Base-by-base conservation (phyloP, 1,139 yeast genomes). In the Protomyces macrosporus region DNA sequence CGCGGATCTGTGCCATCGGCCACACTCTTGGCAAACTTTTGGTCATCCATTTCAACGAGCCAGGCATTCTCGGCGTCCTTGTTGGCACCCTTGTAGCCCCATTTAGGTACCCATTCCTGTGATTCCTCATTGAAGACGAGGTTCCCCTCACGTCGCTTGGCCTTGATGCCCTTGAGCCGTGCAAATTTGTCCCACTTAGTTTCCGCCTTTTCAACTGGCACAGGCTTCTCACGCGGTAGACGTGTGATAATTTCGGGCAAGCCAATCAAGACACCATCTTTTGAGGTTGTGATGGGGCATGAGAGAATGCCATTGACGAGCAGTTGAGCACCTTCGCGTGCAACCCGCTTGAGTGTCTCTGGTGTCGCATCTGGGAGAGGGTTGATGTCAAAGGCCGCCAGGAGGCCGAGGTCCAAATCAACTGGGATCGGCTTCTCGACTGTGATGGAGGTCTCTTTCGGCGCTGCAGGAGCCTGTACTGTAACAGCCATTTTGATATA, bases 181-280 rank as follows among this genome's bases (percentile, higher is more conserved):
- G 99, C 99, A 79, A 95, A 95, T 74, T 83, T 82, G 78, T 95
- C 97, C 99, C 99, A 95, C 78, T 87, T 90, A 70, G 98, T 91
- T 69, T 86, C 87, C 62, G 95, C 87, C 79, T 89, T 93, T 65
- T 89, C 85, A 77, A 90, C 90, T 65, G 98, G 99, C 71, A 95
- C 66, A 45, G 97, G 86, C 78, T 93, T 93, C 76, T 93, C 99
- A 79, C 99, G 84, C 64, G 99, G 99, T 69, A 93, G 81, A 65
- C 78, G 81, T 34, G 96, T 87, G 36, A 82, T 77, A 32, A 97
- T 96, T 63, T 85, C 93, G 32, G 98, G 98, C 66, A 93, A 80
- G 71, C 83, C 86, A 65, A 93, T 84, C 69, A 93, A 81, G 4
- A 97, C 87, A 83, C 91, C 85, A 72, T 83, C 85, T 72, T 87